Evolutionary conservation across 2,329 filamentous ascomycete genomes (phyloP).

Genomic region (Sporothrix variecibatus): DNA sequence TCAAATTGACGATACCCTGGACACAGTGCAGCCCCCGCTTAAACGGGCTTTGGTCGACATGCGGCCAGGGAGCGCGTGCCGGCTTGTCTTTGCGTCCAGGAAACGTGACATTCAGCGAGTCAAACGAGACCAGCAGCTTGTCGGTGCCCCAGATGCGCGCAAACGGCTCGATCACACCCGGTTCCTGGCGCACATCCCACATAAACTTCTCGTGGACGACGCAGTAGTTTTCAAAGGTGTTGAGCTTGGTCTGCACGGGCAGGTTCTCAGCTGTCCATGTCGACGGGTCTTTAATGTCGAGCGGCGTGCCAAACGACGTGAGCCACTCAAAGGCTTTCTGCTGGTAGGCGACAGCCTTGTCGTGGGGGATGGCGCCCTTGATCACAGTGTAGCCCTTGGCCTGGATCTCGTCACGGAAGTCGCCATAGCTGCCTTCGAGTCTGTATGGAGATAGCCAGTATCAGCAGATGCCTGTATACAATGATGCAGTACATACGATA

Average conservation of each 20-base stretch:
- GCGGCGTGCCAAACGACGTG: slow-evolving; percentile 29
- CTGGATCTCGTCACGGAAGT: neutral
- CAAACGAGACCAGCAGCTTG: slow-evolving; percentile 41
- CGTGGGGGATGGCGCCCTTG: neutral
- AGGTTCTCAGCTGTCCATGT: slow-evolving; percentile 43
- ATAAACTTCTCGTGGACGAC: slow-evolving; percentile 43
- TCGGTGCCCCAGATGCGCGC: slow-evolving; percentile 41
- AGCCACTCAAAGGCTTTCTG: slow-evolving; percentile 33
- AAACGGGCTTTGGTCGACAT: slow-evolving; percentile 23
- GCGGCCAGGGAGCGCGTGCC: neutral
- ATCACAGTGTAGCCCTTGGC: neutral
- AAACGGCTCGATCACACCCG: slow-evolving; percentile 42
- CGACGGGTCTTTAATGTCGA: slow-evolving; percentile 35
- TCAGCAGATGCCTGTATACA: no score
- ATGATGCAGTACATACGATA: no score
- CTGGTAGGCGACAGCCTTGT: slow-evolving; percentile 37
- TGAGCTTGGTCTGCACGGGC: slow-evolving; percentile 38
- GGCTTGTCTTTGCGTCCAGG: neutral
- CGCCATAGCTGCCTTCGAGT: no score
- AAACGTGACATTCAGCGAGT: slow-evolving; percentile 37
- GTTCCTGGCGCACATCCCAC: slow-evolving; percentile 43
- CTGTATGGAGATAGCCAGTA: no score
- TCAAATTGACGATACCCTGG: slow-evolving; percentile 28
- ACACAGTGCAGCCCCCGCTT: slow-evolving; percentile 14
- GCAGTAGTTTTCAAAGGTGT: slow-evolving; percentile 37